Base-by-base conservation (phyloP, 768 basidiomycete genomes). In the Russula sp. region DNA sequence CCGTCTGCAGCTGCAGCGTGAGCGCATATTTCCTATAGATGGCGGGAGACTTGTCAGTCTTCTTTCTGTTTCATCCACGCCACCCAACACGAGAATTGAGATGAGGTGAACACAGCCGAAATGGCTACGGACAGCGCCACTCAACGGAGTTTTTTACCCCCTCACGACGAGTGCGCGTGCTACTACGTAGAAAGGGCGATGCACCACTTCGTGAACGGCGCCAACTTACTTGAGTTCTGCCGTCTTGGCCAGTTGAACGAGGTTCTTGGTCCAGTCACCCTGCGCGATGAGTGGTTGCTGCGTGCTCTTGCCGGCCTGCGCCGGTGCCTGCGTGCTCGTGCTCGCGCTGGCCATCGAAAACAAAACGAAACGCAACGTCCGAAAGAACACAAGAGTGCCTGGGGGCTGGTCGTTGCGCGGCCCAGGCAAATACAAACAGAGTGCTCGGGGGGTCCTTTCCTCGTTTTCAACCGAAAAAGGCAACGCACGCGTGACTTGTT, bases 241-340 rank as follows among this genome's bases (percentile, higher is more conserved):
- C 1, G 88, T 90, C 75, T 89, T 92, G 7, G 90, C 90, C 11
- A 93, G 79, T 56, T 92, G 88, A 36, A 93, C 86, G 46, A 93
- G 79, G 73, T 90, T 88, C 67, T 86, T 87, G 32, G 88, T 90
- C 90, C 90, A 93, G 72, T 92, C 89, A 9, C 89, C 90, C 20
- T 83, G 85, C 5, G 90, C 88, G 52, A 93, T 79, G 54, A 90
- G 59, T 13, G 64, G 64, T 13, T 56, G 62, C 9, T 56, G 62
- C 9, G 51, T 38, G 42, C 34, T 47, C 46, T 48, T 61, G n/a
- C 58, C 59, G 53, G 63, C 58, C 62, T 64, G 65, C 42, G 58
- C 42, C 49, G 49, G 65, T 57, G 58, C 59, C 57, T 63, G 57
- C 43, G 63, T 55, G 57, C 56, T 61, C 11, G 63, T 55, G 56